A percentile compares a stretch with the other conserved stretches of the same genome.
These are phyloP conservation scores for Penicillium fuscoglaucum DNA, from an alignment of 2,329 filamentous ascomycete genomes.

Conservation along the genomic window DNA sequence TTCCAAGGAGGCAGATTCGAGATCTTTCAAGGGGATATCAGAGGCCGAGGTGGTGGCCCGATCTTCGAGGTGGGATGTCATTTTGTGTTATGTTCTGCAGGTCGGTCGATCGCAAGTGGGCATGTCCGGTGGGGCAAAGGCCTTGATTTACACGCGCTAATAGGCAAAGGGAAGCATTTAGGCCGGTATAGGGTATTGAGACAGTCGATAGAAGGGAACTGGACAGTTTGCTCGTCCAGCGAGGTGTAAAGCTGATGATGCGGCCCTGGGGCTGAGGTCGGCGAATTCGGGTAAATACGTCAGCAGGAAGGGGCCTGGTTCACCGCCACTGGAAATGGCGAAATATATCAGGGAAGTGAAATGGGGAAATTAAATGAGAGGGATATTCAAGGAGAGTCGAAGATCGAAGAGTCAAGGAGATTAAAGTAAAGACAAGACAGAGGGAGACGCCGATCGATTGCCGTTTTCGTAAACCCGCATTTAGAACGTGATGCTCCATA, in stretches of 20 bases:
- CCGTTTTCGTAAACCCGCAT: conserved; percentile 5
- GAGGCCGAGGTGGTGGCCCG: conserved; percentile 26
- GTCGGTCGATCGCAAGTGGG: not conserved
- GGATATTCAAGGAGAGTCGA: not conserved
- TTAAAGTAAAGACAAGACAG: not conserved
- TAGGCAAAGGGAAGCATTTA: not conserved
- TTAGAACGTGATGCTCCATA: not conserved
- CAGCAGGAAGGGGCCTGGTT: conserved; percentile 1
- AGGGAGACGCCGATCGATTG: conserved; percentile 3
- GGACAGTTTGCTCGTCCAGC: conserved; percentile 10
- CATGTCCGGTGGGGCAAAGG: conserved; percentile 6
- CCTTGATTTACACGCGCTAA: not conserved
- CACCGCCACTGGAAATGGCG: not conserved
- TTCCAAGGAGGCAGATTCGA: conserved; percentile 27
- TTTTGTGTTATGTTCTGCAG: conserved; percentile 11
- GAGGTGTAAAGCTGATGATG: conserved; percentile 3
- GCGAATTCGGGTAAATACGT: conserved; percentile 6
- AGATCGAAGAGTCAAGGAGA: not conserved
- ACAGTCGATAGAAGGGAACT: not conserved
- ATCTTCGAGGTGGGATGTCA: conserved; percentile 17
- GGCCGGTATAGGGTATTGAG: not conserved
- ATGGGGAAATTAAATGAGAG: not conserved
- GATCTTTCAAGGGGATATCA: conserved; percentile 32
- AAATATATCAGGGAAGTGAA: not conserved
- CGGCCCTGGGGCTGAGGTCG: not conserved